Conservation (phyloP, 495 filamentous ascomycete species). For the Lasiosphaeria miniovina region DNA sequence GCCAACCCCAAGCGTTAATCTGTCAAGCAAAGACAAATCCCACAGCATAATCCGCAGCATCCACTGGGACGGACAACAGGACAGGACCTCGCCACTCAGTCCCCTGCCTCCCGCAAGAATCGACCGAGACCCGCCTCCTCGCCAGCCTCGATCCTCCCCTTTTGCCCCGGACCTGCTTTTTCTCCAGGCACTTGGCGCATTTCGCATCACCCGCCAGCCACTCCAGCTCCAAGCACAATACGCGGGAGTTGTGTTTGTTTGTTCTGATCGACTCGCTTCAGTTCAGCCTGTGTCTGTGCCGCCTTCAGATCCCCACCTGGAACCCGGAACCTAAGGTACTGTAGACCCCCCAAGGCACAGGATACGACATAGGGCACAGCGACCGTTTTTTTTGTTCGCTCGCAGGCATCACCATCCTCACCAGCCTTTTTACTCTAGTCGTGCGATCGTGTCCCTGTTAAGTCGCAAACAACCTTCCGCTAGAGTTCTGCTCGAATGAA, state of each 20-base stretch:
- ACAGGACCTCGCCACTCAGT: conserved; percentile 24
- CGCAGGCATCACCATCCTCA: conserved; percentile 20
- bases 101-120: conserved; percentile 23
- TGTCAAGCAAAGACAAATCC: conserved; percentile 11
- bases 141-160: conserved; percentile 7
- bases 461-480: conserved; percentile 5
- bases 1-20: conserved; percentile 6
- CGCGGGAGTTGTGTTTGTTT: conserved; percentile 7
- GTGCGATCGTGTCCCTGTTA: no score
- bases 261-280: conserved; percentile 21
- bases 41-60: conserved; percentile 8
- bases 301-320: conserved; percentile 27
- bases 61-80: conserved; percentile 17
- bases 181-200: conserved; percentile 15
- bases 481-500: conserved; percentile 19
- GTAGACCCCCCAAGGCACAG: no score
- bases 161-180: conserved; percentile 27
- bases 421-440: neutral
- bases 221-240: neutral
- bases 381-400: conserved; percentile 2
- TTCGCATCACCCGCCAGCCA: neutral
- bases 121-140: conserved; percentile 14
- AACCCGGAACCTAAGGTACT: conserved; percentile 19
- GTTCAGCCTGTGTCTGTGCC: conserved; percentile 30
- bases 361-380: no score